Percentiles rank a stretch among this genome's conserved stretches.
Evolutionary conservation across 2,329 filamentous ascomycete species (phyloP).

Genomic region (Botryotinia calthae): DNA sequence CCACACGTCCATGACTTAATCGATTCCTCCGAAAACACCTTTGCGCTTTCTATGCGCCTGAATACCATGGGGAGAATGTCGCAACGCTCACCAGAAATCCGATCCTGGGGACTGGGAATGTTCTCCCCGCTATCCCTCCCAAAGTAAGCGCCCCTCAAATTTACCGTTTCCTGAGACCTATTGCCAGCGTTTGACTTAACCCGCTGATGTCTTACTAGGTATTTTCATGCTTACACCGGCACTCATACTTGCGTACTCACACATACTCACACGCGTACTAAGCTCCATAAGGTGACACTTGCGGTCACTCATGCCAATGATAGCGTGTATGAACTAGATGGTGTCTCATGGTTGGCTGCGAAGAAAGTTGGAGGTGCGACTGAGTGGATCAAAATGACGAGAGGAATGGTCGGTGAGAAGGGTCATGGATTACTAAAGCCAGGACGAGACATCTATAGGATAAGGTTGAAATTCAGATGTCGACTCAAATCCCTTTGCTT

Average conservation of each 20-base stretch:
- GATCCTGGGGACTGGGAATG: neutral
- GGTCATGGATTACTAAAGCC: neutral
- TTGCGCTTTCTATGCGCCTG: too few relatives aligned
- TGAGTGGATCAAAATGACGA: neutral
- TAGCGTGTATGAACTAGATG: neutral
- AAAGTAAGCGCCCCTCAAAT: neutral
- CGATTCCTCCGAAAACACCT: too few relatives aligned
- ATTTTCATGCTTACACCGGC: fast-evolving
- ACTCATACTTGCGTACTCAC: neutral
- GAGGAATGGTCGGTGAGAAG: neutral
- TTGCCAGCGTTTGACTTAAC: neutral
- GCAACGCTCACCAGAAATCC: neutral
- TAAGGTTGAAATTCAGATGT: neutral
- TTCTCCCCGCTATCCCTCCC: neutral
- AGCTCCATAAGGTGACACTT: fast-evolving
- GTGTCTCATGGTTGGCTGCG: neutral
- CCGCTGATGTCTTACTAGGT: neutral
- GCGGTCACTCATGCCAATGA: fast-evolving
- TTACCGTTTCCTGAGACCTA: neutral
- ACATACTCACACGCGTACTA: neutral
- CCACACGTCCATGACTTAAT: too few relatives aligned
- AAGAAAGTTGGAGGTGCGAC: neutral
- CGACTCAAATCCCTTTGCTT: neutral
- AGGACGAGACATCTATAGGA: fast-evolving
- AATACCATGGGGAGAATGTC: too few relatives aligned